Conservation (phyloP, 208 protist species). For the Crithidia expoeki region DNA sequence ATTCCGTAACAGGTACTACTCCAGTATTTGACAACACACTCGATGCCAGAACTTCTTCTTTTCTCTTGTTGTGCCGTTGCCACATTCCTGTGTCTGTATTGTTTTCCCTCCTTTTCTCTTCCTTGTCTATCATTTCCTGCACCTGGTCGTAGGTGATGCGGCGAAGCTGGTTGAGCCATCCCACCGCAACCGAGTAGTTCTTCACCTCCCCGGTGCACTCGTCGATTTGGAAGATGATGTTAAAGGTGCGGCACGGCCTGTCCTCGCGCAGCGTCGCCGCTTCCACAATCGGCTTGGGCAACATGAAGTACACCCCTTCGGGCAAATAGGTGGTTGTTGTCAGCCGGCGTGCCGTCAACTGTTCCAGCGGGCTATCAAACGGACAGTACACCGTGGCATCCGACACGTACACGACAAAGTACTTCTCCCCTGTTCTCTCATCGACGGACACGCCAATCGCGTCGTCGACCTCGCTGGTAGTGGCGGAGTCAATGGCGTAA, state of each 20-base stretch:
- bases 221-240: slow-evolving; percentile 83
- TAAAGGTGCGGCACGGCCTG: slow-evolving; percentile 85
- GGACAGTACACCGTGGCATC: slow-evolving; percentile 91
- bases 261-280: slow-evolving; percentile 86
- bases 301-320: slow-evolving; percentile 90
- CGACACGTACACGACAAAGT: slow-evolving; percentile 88
- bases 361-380: slow-evolving; percentile 78
- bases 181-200: slow-evolving; percentile 76
- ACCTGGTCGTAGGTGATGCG: slow-evolving; percentile 90
- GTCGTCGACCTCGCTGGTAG: slow-evolving; percentile 91
- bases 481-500: slow-evolving; percentile 90
- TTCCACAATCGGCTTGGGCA: slow-evolving; percentile 86
- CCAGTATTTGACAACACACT: not conserved
- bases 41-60: not conserved
- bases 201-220: slow-evolving; percentile 67
- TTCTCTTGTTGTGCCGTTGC: not conserved
- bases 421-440: slow-evolving; percentile 50
- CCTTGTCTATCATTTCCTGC: slow-evolving; percentile 60
- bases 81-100: not conserved
- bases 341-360: slow-evolving; percentile 79
- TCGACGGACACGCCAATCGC: slow-evolving; percentile 82
- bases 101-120: not conserved
- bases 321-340: slow-evolving; percentile 90
- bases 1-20: not conserved
- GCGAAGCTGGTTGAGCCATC: slow-evolving; percentile 75